Evolutionary conservation across 768 basidiomycete species (phyloP).

Genomic region (Pleurotus sapidus): DNA sequence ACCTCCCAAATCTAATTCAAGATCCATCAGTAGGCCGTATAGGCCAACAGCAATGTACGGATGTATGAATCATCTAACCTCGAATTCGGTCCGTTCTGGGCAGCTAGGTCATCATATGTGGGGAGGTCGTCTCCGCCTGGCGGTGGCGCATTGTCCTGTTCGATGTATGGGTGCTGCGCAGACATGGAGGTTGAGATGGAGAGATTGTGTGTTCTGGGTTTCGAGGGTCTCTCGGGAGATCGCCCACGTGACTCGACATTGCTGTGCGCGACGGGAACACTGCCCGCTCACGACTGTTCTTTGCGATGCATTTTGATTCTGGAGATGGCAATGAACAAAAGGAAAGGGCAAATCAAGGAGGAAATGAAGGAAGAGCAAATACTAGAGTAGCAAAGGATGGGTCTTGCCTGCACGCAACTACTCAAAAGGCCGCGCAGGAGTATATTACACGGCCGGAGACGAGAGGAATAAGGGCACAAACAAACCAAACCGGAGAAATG

Average conservation of each 20-base stretch:
- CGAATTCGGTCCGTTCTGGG: conserved; percentile 78
- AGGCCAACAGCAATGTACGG: too few species aligned
- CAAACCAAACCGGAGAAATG: too few species aligned
- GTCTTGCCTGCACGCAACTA: too few species aligned
- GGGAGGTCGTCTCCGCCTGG: conserved; percentile 57
- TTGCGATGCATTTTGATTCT: not conserved
- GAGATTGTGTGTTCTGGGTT: not conserved
- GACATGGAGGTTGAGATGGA: conserved; percentile 3
- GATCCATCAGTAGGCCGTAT: conserved; percentile 11
- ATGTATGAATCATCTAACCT: conserved; percentile 41
- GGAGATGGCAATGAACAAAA: too few species aligned
- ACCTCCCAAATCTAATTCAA: conserved; percentile 69
- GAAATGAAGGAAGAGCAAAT: too few species aligned
- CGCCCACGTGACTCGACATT: not conserved
- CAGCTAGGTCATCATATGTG: conserved; percentile 77
- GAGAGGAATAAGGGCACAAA: too few species aligned
- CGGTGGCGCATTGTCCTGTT: conserved; percentile 38
- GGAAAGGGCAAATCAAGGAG: too few species aligned
- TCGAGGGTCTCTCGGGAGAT: not conserved
- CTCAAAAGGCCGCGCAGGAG: too few species aligned
- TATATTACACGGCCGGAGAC: too few species aligned
- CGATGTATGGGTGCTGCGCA: conserved; percentile 22
- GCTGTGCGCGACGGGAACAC: not conserved
- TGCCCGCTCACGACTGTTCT: not conserved
- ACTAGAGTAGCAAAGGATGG: too few species aligned